Conservation (phyloP, 495 filamentous ascomycete genomes). For the Lasiosphaeria hispida region DNA sequence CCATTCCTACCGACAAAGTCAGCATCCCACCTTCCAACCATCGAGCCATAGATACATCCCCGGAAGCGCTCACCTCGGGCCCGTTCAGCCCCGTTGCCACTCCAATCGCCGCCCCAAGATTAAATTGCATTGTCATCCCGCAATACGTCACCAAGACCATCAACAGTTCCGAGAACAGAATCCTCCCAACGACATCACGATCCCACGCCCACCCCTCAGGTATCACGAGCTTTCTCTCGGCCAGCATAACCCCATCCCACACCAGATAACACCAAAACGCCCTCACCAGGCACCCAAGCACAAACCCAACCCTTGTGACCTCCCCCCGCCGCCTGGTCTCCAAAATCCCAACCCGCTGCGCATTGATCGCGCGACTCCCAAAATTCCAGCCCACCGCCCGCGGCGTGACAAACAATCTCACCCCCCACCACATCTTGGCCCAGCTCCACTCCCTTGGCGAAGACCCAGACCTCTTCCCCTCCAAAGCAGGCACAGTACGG, state of each 20-base stretch:
- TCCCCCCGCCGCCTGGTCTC: not conserved
- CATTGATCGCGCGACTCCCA: slow-evolving; percentile 8
- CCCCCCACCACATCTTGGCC: slow-evolving; percentile 12
- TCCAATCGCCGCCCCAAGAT: slow-evolving; percentile 5
- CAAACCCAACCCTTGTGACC: not conserved
- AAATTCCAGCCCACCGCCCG: slow-evolving; percentile 24
- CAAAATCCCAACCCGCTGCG: not conserved
- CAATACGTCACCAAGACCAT: slow-evolving; percentile 11
- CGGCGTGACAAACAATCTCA: slow-evolving; percentile 12
- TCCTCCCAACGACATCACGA: not conserved
- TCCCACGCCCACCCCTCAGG: slow-evolving; percentile 11
- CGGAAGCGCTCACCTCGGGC: slow-evolving; percentile 13
- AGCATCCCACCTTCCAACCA: not conserved
- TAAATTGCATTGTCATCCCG: slow-evolving; percentile 21
- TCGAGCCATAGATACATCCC: not conserved
- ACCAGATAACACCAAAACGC: slow-evolving; percentile 13
- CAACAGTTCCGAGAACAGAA: slow-evolving; percentile 9
- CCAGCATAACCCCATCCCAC: slow-evolving; percentile 14
- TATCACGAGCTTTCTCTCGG: not conserved
- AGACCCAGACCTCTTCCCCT: not conserved
- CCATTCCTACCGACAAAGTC: slow-evolving; percentile 22
- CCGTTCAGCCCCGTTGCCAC: slow-evolving; percentile 13
- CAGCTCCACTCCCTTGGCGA: slow-evolving; percentile 7
- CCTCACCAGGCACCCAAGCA: not conserved
- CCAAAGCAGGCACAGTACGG: no score